Percentiles rank a stretch among this genome's conserved stretches.
phyloP scores from a whole-genome alignment of 192 early-diverging fungal genomes.

The Coemansia brasiliensis region DNA sequence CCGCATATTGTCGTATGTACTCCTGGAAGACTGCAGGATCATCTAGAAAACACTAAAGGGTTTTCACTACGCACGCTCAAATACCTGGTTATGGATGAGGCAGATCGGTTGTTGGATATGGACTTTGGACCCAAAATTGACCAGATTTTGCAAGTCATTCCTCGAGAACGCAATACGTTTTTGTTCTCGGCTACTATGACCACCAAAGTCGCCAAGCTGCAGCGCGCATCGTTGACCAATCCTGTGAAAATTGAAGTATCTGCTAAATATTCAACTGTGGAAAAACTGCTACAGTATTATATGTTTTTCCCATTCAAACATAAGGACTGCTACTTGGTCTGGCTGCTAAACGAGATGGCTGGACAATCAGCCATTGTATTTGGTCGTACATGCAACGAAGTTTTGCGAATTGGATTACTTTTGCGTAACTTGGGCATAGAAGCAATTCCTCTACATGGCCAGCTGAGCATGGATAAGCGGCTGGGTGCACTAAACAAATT shows the following conservation, averaged over 20 bases:
- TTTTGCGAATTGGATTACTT: constrained; percentile 82
- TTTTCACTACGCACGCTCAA: constrained; percentile 89
- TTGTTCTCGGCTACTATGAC: constrained; percentile 99
- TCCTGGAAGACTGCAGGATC: constrained; percentile 92
- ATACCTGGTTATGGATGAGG: constrained; percentile 94
- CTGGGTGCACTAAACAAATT: constrained; percentile 92
- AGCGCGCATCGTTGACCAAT: constrained; percentile 82
- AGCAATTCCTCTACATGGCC: constrained; percentile 91
- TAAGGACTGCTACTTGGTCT: constrained; percentile 93
- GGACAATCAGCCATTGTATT: constrained; percentile 92
- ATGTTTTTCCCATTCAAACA: constrained; percentile 94
- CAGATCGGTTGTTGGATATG: constrained; percentile 89
- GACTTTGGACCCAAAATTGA: constrained; percentile 98
- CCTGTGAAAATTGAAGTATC: constrained; percentile 97
- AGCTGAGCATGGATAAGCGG: constrained; percentile 90
- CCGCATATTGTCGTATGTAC: constrained; percentile 96
- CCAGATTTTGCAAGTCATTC: constrained; percentile 89
- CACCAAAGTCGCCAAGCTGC: constrained; percentile 95
- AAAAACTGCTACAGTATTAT: constrained; percentile 92
- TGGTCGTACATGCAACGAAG: constrained; percentile 83
- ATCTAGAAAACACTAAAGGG: constrained; percentile 98
- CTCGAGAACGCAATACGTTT: constrained; percentile 87
- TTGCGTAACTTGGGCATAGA: constrained; percentile 92
- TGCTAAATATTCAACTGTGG: constrained; percentile 93
- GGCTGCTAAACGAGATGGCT: constrained; percentile 91